Conservation (phyloP, 768 basidiomycete genomes). For the Tricholoma sp. region DNA sequence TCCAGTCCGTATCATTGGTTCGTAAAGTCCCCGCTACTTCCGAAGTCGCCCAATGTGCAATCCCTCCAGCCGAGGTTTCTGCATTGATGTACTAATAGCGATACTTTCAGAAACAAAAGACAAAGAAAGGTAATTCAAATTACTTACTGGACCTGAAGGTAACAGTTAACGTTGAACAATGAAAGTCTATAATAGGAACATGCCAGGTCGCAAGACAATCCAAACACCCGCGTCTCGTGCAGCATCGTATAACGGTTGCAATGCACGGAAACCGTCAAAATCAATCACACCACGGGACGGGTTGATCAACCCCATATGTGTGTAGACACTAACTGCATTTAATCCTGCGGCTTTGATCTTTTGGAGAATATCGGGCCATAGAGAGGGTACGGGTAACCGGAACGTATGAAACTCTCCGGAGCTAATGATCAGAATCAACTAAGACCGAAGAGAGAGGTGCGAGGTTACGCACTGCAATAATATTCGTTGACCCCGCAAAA, state of each 20-base stretch:
- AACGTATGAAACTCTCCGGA: constrained; percentile 86
- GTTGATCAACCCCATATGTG: constrained; percentile 75
- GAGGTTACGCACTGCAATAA: constrained; percentile 57
- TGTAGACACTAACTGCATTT: constrained; percentile 74
- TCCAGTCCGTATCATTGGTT: constrained; percentile 72
- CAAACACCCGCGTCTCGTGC: constrained; percentile 71
- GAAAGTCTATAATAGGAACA: constrained; percentile 8
- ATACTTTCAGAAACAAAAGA: background rate
- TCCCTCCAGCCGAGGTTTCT: constrained; percentile 76
- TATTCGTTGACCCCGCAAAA: constrained; percentile 62
- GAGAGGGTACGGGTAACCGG: constrained; percentile 68
- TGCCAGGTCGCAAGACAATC: constrained; percentile 76
- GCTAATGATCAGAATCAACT: constrained; percentile 28
- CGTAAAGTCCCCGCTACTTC: constrained; percentile 61
- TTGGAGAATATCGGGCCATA: constrained; percentile 81
- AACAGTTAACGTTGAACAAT: constrained; percentile 1
- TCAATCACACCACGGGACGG: constrained; percentile 72
- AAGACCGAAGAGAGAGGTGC: background rate
- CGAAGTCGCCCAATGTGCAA: constrained; percentile 63
- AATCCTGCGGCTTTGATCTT: constrained; percentile 78
- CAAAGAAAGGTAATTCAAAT: background rate
- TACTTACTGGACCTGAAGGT: constrained; percentile 34
- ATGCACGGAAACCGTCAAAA: constrained; percentile 62
- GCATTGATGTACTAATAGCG: constrained; percentile 62
- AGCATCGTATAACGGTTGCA: constrained; percentile 69